These are phyloP conservation scores for Chrysopogon serrulatus DNA, from an alignment of 176 grass and related monocot genomes.

Conservation along the genomic window DNA sequence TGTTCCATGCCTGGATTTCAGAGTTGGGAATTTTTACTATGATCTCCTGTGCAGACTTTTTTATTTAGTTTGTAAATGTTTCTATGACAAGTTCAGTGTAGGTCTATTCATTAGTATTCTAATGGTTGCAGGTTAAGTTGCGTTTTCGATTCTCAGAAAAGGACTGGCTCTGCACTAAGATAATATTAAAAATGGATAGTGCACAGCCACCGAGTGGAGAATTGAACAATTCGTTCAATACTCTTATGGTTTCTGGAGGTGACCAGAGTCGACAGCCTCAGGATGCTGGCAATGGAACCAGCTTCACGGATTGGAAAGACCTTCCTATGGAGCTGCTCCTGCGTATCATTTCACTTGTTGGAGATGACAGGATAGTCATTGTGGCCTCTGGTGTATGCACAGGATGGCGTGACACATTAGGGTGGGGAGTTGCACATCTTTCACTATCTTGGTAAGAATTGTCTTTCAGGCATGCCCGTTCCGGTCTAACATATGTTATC, in stretches of 20 bases:
- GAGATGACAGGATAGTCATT: constrained; percentile 59
- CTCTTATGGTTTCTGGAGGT: constrained; percentile 36
- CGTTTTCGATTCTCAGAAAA: neutral
- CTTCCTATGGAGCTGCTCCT: constrained; percentile 89
- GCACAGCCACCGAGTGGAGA: constrained; percentile 16
- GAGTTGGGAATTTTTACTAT: neutral
- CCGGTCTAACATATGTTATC: neutral
- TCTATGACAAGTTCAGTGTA: neutral
- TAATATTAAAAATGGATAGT: constrained; percentile 38
- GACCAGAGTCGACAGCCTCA: constrained; percentile 24
- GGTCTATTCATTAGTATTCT: neutral
- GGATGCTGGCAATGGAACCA: constrained; percentile 10
- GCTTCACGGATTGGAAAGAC: constrained; percentile 83
- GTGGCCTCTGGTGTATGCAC: constrained; percentile 83
- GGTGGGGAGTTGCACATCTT: constrained; percentile 62
- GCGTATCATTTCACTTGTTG: constrained; percentile 50
- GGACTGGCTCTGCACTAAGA: neutral
- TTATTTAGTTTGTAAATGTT: neutral
- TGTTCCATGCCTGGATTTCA: neutral
- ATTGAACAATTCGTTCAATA: constrained; percentile 54
- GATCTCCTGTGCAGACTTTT: neutral
- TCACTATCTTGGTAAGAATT: constrained; percentile 67
- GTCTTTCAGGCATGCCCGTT: neutral
- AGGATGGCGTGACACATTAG: constrained; percentile 75
- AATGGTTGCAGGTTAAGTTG: constrained; percentile 15